A percentile compares a stretch with the other conserved stretches of the same genome.
Conservation (phyloP, 2,329 filamentous ascomycete species). For the Apiospora aurea region DNA sequence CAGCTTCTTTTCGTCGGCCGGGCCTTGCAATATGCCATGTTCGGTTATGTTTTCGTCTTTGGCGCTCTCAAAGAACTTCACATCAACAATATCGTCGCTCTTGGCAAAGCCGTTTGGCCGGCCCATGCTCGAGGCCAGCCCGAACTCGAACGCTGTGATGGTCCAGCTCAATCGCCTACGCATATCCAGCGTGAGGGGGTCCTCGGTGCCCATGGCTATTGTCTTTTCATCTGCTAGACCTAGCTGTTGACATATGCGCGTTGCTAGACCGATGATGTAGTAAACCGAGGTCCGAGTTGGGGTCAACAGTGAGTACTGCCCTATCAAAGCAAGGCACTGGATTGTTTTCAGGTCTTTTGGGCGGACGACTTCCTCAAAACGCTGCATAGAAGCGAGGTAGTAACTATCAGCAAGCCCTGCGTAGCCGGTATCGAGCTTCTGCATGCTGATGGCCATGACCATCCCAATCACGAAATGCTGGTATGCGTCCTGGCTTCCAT, state of each 20-base stretch:
- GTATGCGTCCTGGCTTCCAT: slow-evolving; percentile 77
- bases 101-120: slow-evolving; percentile 86
- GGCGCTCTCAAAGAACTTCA: slow-evolving; percentile 82
- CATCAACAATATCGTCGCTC: slow-evolving; percentile 81
- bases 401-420: slow-evolving; percentile 95
- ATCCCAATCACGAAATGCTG: slow-evolving; percentile 89
- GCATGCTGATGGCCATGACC: slow-evolving; percentile 93
- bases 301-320: slow-evolving; percentile 89
- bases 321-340: slow-evolving; percentile 87
- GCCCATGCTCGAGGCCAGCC: slow-evolving; percentile 86
- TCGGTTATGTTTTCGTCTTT: slow-evolving; percentile 85
- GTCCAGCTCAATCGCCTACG: slow-evolving; percentile 88
- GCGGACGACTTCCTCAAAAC: slow-evolving; percentile 81
- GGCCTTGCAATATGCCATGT: slow-evolving; percentile 75
- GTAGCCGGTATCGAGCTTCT: slow-evolving; percentile 88
- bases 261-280: slow-evolving; percentile 88
- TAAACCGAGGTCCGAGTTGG: slow-evolving; percentile 92
- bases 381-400: slow-evolving; percentile 87
- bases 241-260: slow-evolving; percentile 86
- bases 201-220: slow-evolving; percentile 70
- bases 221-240: slow-evolving; percentile 90
- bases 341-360: slow-evolving; percentile 91
- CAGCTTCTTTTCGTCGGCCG: slow-evolving; percentile 81
- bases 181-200: slow-evolving; percentile 86
- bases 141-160: slow-evolving; percentile 86